These are phyloP conservation scores for Grifola frondosa DNA, from an alignment of 1,284 basidiomycete genomes.

Conservation along the genomic window DNA sequence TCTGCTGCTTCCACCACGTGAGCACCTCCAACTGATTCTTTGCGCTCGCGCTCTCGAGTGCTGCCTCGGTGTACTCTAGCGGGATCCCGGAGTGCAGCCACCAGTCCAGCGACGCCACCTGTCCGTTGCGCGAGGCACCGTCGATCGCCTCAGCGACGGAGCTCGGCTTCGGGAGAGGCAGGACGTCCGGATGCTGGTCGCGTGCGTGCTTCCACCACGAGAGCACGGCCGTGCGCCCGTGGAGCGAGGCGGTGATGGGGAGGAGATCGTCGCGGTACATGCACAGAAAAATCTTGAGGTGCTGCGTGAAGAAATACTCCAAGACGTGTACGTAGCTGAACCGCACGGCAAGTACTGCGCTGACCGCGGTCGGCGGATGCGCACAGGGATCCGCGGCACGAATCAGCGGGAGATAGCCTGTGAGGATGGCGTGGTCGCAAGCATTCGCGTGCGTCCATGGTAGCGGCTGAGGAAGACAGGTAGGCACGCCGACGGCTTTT, in stretches of 20 bases:
- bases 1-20: slow-evolving; percentile 71
- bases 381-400: slow-evolving; percentile 53
- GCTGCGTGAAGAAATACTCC: slow-evolving; percentile 63
- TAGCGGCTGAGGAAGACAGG: slow-evolving; percentile 59
- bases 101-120: slow-evolving; percentile 68
- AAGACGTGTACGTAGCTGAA: slow-evolving; percentile 76
- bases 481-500: slow-evolving; percentile 71
- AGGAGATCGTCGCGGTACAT: slow-evolving; percentile 65
- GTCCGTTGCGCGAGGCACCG: slow-evolving; percentile 68
- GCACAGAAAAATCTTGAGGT: slow-evolving; percentile 59
- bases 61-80: slow-evolving; percentile 71
- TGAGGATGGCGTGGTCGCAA: slow-evolving; percentile 68
- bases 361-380: slow-evolving; percentile 64
- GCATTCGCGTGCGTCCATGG: slow-evolving; percentile 70
- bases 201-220: slow-evolving; percentile 77
- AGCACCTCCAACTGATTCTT: slow-evolving; percentile 71
- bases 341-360: slow-evolving; percentile 63
- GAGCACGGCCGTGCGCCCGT: slow-evolving; percentile 71
- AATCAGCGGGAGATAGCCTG: slow-evolving; percentile 58
- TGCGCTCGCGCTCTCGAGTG: slow-evolving; percentile 73
- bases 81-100: slow-evolving; percentile 58
- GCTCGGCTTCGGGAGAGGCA: slow-evolving; percentile 49
- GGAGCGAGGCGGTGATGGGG: slow-evolving; percentile 69
- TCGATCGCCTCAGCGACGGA: slow-evolving; percentile 66
- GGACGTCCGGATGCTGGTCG: slow-evolving; percentile 54